These are phyloP conservation scores for Alternaria gansuensis DNA, from an alignment of 2,329 filamentous ascomycete species.

Conservation along the genomic window DNA sequence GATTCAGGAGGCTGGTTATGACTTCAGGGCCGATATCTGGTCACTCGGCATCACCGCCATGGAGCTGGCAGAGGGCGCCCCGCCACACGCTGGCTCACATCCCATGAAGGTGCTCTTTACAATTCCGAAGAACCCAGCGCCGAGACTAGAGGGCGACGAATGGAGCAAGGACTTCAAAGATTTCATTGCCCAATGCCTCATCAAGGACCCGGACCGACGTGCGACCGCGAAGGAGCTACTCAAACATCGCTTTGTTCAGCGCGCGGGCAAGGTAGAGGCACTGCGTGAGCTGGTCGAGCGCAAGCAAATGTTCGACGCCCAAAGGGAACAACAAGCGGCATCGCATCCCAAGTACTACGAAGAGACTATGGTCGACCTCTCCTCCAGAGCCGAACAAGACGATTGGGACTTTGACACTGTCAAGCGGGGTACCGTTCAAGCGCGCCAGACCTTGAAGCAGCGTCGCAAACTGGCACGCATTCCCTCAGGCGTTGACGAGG, in stretches of 20 bases:
- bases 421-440: slow-evolving; percentile 71
- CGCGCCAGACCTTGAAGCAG: slow-evolving; percentile 59
- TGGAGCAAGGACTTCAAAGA: slow-evolving; percentile 94
- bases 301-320: slow-evolving; percentile 82
- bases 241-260: slow-evolving; percentile 86
- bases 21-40: slow-evolving; percentile 98
- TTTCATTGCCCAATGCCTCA: slow-evolving; percentile 87
- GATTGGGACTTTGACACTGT: slow-evolving; percentile 97
- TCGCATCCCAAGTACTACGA: slow-evolving; percentile 87
- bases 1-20: slow-evolving; percentile 96
- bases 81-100: slow-evolving; percentile 93
- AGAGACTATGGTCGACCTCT: slow-evolving; percentile 81
- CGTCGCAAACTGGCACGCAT: slow-evolving; percentile 58
- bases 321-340: slow-evolving; percentile 63
- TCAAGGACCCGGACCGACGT: slow-evolving; percentile 87
- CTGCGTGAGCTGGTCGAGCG: slow-evolving; percentile 87
- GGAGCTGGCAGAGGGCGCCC: slow-evolving; percentile 89
- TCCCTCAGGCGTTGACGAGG: slow-evolving; percentile 46
- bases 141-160: slow-evolving; percentile 78
- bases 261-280: slow-evolving; percentile 85
- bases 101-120: slow-evolving; percentile 98
- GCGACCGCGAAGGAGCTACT: slow-evolving; percentile 87
- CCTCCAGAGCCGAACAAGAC: slow-evolving; percentile 73
- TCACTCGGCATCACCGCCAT: slow-evolving; percentile 93
- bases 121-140: slow-evolving; percentile 90